Evolutionary conservation across 2,329 filamentous ascomycete species (phyloP), one percentile per base, ranked within the genome.

Genomic region (Fusarium sp.): DNA sequence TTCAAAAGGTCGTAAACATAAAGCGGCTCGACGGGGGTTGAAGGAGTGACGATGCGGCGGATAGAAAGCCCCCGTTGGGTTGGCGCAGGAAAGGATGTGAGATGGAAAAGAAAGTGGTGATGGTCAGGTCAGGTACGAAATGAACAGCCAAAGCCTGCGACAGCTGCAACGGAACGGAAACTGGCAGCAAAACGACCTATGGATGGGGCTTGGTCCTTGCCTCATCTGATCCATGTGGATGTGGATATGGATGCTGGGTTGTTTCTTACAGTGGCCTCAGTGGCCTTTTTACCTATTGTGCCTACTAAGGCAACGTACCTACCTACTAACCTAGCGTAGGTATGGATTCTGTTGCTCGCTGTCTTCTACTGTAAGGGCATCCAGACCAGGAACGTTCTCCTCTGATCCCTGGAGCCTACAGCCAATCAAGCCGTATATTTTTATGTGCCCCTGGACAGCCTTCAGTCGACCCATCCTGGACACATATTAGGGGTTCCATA

Each of bases 401-500:
- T 46, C 40, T 50, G 33, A 55, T 62, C 57, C 57, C 52, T 69
- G 66, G 16, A 61, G 47, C 33, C 37, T 37, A 28, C 54, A 56
- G 42, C 72, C 72, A 74, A 74, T 74, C 56, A 55, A 28, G 36
- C 42, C 31, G 52, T 52, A 40, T 38, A 41, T 37, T 36, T 37
- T 15, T 31, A 18, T 23, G 26, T 20, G 28, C 67, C 61, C 60
- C 57, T 46, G 51, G 51, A 13, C 40, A 45, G 33, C 55, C 52
- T 9, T 36, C 33, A 12, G 33, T 62, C 57, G 64, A 30, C 54
- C 51, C 28, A 56, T 45, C 42, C 40, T 62, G 61, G 59, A 66
- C 50, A 49, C 62, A 49, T 62, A 68, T 75, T 74, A 74, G 72
- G 72, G 72, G 71, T 72, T 72, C 60, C 67, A 49, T 26, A 33